phyloP scores from a whole-genome alignment of 2,329 filamentous ascomycete species.

The Ceratocystis cubensis region DNA sequence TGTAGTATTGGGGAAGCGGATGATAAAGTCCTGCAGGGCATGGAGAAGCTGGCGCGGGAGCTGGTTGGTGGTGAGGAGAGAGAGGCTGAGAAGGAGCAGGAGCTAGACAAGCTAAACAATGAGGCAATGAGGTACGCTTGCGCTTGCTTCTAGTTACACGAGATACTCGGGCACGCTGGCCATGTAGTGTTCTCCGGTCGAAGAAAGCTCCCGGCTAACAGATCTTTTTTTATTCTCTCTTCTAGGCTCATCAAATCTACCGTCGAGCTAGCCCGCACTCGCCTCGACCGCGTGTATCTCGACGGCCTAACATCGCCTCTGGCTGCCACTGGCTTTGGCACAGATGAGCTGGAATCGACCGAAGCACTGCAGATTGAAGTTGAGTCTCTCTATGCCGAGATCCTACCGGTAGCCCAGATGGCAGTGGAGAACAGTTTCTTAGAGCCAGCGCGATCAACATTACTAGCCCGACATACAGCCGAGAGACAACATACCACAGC shows the following conservation, averaged over 20 bases:
- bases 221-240: background rate
- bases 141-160: background rate
- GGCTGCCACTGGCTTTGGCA: constrained; percentile 25
- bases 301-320: constrained; percentile 29
- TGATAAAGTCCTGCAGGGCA: constrained; percentile 50
- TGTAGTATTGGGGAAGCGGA: constrained; percentile 30
- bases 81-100: constrained; percentile 39
- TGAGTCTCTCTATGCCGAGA: constrained; percentile 56
- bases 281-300: constrained; percentile 44
- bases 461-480: constrained; percentile 34
- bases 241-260: constrained; percentile 43
- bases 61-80: constrained; percentile 40
- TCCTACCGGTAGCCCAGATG: constrained; percentile 58
- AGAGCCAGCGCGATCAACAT: constrained; percentile 42
- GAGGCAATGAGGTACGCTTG: constrained; percentile 38
- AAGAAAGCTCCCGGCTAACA: background rate
- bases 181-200: too few relatives aligned
- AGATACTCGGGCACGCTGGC: too few relatives aligned
- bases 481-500: constrained; percentile 35
- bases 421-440: constrained; percentile 55
- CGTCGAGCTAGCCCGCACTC: constrained; percentile 42
- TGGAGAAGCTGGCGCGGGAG: constrained; percentile 54
- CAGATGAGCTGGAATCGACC: constrained; percentile 30
- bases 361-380: constrained; percentile 49
- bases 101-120: constrained; percentile 46